phyloP scores from a whole-genome alignment of 2,329 filamentous ascomycete genomes.

The Cryphonectria carpinicola region DNA sequence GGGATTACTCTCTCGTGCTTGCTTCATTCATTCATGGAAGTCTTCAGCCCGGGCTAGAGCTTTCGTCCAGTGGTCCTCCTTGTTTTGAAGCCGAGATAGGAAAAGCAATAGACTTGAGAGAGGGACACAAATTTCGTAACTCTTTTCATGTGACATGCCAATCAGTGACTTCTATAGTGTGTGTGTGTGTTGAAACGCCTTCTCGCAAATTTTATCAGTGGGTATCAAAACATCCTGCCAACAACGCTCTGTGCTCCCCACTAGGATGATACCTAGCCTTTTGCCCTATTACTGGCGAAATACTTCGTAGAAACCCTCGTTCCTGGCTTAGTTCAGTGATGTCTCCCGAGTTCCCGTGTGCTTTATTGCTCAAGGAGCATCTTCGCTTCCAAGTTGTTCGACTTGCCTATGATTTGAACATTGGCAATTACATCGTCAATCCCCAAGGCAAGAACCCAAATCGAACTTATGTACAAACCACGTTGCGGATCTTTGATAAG shows the following conservation, averaged over 20 bases:
- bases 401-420: neutral
- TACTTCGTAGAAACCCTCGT: neutral
- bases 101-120: constrained; percentile 17
- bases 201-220: neutral
- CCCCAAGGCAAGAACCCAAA: neutral
- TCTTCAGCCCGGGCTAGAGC: constrained; percentile 13
- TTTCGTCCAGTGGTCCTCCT: constrained; percentile 20
- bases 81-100: constrained; percentile 21
- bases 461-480: neutral
- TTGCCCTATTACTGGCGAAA: neutral
- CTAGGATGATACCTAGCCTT: neutral
- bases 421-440: neutral
- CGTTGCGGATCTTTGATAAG: neutral
- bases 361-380: neutral
- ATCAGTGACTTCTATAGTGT: neutral
- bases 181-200: neutral
- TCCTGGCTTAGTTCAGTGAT: neutral
- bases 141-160: neutral
- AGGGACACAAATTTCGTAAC: constrained; percentile 8
- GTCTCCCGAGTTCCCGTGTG: neutral
- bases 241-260: neutral
- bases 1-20: constrained; percentile 18
- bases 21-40: constrained; percentile 3
- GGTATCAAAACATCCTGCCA: neutral
- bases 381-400: neutral